A percentile compares a stretch with the other conserved stretches of the same genome.
Conservation (phyloP, 192 early-diverging fungal genomes). For the Umbelopsis sp. region DNA sequence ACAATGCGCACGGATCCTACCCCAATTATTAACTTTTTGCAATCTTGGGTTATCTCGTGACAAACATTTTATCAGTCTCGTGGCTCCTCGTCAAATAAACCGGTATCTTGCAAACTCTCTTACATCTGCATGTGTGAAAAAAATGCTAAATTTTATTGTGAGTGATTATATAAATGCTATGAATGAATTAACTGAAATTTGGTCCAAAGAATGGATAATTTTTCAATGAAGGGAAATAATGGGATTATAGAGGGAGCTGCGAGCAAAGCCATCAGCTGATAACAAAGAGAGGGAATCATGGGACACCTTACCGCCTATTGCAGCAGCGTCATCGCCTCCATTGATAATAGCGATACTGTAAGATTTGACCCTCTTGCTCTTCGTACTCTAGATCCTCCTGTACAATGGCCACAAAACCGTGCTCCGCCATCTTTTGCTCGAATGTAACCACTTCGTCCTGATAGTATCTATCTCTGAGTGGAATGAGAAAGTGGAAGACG, state of each 20-base stretch:
- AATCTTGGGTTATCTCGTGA: conserved; percentile 2
- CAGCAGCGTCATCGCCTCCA: conserved; percentile 7
- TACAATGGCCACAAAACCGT: conserved; percentile 31
- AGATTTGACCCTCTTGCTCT: conserved; percentile 13
- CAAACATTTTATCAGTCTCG: conserved; percentile 6
- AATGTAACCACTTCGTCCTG: conserved; percentile 50
- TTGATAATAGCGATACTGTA: conserved; percentile 13
- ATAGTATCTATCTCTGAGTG: conserved; percentile 45
- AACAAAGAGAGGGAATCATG: neutral
- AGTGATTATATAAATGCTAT: neutral
- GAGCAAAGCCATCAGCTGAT: neutral
- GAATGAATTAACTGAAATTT: neutral
- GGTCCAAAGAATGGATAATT: neutral
- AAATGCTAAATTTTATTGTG: neutral
- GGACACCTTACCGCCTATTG: neutral
- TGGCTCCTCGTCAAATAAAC: neutral
- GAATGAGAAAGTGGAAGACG: conserved; percentile 57
- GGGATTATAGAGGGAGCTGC: no score
- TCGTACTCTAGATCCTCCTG: conserved; percentile 8
- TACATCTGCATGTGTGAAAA: neutral
- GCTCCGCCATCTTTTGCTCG: conserved; percentile 48
- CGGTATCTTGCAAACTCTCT: neutral
- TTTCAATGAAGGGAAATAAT: no score
- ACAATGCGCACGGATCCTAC: conserved; percentile 19
- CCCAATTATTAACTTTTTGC: conserved; percentile 5